phyloP scores from a whole-genome alignment of 1,284 basidiomycete species.

The Marasmius tenuissimus region DNA sequence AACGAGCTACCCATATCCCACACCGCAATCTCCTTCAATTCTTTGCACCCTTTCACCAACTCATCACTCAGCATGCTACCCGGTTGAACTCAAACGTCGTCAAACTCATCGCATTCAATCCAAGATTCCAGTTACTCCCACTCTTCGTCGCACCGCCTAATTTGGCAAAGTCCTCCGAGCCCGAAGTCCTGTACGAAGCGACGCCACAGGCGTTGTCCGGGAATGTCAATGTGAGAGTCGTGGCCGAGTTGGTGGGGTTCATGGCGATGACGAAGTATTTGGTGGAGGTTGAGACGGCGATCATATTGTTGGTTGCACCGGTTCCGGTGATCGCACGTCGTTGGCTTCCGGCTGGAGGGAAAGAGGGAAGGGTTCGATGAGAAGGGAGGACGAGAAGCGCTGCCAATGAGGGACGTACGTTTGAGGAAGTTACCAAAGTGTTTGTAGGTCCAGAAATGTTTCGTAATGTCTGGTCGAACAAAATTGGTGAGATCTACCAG shows the following conservation, averaged over 20 bases:
- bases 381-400: background rate
- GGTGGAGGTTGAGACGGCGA: conserved; percentile 30
- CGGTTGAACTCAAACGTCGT: conserved; percentile 34
- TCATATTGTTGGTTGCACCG: conserved; percentile 29
- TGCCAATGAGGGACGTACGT: conserved; percentile 23
- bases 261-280: conserved; percentile 34
- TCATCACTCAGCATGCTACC: conserved; percentile 25
- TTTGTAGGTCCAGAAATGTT: conserved; percentile 40
- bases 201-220: conserved; percentile 30
- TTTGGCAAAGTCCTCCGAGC: conserved; percentile 33
- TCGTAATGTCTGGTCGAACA: conserved; percentile 30
- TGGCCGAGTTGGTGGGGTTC: conserved; percentile 31
- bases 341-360: conserved; percentile 31
- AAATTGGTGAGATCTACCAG: background rate
- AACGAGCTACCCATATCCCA: no score
- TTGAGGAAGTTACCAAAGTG: conserved; percentile 41
- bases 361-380: background rate
- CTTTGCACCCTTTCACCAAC: no score
- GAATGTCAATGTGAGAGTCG: conserved; percentile 33
- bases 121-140: conserved; percentile 26
- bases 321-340: conserved; percentile 31
- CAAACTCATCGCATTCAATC: conserved; percentile 31
- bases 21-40: no score
- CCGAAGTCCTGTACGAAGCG: conserved; percentile 30
- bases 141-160: conserved; percentile 22